A percentile compares a stretch with the other conserved stretches of the same genome.
phyloP scores from a whole-genome alignment of 1,284 basidiomycete species.

The Fomes fomentarius region DNA sequence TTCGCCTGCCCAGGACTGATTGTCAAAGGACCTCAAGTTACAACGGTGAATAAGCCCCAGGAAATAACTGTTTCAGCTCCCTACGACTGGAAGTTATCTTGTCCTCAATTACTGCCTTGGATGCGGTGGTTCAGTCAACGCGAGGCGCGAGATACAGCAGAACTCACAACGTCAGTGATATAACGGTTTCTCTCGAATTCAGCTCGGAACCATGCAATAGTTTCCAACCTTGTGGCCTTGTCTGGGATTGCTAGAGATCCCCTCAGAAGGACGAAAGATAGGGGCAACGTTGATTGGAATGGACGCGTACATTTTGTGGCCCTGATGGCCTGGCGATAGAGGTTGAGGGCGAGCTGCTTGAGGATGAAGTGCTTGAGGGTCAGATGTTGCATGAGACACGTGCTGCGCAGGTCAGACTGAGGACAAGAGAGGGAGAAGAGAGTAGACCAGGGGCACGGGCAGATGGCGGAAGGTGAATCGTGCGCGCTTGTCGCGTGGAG shows the following conservation, averaged over 20 bases:
- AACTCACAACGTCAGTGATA: constrained; percentile 58
- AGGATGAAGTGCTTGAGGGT: constrained; percentile 78
- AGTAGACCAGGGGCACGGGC: background rate
- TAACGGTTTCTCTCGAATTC: constrained; percentile 70
- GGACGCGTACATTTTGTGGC: constrained; percentile 60
- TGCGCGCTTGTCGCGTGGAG: constrained; percentile 15
- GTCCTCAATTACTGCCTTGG: constrained; percentile 34
- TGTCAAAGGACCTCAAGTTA: background rate
- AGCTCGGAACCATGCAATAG: constrained; percentile 68
- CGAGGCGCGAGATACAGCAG: background rate
- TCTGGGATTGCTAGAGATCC: constrained; percentile 61
- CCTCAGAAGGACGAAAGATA: constrained; percentile 5
- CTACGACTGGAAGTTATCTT: constrained; percentile 49
- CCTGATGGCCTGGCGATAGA: constrained; percentile 70
- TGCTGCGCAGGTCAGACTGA: background rate
- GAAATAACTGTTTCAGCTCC: constrained; percentile 57
- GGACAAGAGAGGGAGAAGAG: background rate
- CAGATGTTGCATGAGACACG: constrained; percentile 24
- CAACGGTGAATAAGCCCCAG: constrained; percentile 15
- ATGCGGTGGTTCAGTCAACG: background rate
- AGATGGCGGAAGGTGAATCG: background rate
- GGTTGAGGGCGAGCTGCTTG: constrained; percentile 55
- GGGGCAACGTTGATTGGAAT: too few species aligned
- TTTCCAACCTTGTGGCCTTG: constrained; percentile 60
- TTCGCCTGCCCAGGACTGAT: too few species aligned